Evolutionary conservation across 331 rosid genomes (phyloP), one percentile per base, ranked within the genome.

Genomic region (Stylosanthes scabra): DNA sequence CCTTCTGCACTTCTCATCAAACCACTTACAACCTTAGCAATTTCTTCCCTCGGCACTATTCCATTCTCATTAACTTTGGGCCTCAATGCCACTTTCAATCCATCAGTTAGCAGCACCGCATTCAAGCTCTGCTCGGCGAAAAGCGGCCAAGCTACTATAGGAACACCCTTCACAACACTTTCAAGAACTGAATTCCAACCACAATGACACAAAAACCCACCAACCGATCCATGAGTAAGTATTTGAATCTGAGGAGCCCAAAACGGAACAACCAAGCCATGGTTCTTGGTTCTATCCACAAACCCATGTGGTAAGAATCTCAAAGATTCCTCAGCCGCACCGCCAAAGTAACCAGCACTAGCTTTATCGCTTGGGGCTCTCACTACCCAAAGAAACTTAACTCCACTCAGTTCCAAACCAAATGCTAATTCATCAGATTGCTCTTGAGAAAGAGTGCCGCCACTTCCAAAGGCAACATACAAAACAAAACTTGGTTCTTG

Each of bases 111-210:
- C 47, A 73, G 11, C 0, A 47, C 56, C 2, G 86, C 80, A 77
- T 82, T 82, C 29, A 74, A 0, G 2, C 73, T 45, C 5, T 82
- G 86, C 34, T 82, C 83, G 8, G 86, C 86, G 63, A 82, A 77
- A 3, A 82, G 68, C 11, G 83, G 86, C 80, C 83, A 82, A 1
- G 77, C 49, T 1, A 82, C 63, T 3, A 82, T 6, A 5, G 86
- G 80, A 16, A 82, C 83, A 9, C 83, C 83, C 0, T 54, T 3
- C 7, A 68, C 77, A 15, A 77, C 68, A 34, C 82, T 72, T 37
- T 82, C 86, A 47, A 82, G 74, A 1, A 82, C 59, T 0, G 86
- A 82, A 68, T 80, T 83, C 84, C 84, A 83, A 34, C 84, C 82
- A 59, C 82, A 83, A 15, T 83, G 87, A 14, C 77, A 61, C 6